Conservation (phyloP, 805 yeast genomes). For the Yamadazyma kitorensis region DNA sequence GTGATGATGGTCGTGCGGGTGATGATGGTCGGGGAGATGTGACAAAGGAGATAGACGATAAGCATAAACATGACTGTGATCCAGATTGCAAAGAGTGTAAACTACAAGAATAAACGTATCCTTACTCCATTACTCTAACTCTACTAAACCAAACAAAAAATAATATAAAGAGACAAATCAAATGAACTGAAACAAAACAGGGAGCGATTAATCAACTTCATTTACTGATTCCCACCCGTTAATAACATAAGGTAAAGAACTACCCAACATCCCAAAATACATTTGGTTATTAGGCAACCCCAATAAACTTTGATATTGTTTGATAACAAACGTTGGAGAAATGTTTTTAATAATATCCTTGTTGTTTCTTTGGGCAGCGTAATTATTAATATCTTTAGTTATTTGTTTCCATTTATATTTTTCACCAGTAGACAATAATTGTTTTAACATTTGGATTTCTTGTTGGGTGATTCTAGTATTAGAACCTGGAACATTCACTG, state of each 20-base stretch:
- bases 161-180: too few relatives aligned
- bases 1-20: slow-evolving; percentile 1
- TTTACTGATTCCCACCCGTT: slow-evolving; percentile 44
- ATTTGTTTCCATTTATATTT: slow-evolving; percentile 59
- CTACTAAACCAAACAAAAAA: neutral
- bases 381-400: slow-evolving; percentile 35
- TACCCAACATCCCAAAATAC: slow-evolving; percentile 43
- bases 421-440: slow-evolving; percentile 50
- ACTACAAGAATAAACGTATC: slow-evolving; percentile 4
- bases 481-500: slow-evolving; percentile 4
- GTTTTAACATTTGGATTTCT: slow-evolving; percentile 46
- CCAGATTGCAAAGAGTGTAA: slow-evolving; percentile 18
- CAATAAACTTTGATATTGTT: slow-evolving; percentile 52
- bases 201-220: slow-evolving; percentile 17
- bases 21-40: neutral
- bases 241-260: slow-evolving; percentile 54
- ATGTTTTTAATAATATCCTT: slow-evolving; percentile 30
- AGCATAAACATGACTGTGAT: neutral
- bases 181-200: neutral
- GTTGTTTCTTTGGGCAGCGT: slow-evolving; percentile 14
- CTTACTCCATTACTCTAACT: neutral
- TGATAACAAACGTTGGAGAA: slow-evolving; percentile 53
- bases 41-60: neutral
- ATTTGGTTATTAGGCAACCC: slow-evolving; percentile 50
- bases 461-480: slow-evolving; percentile 35